phyloP scores from a whole-genome alignment of 1,284 basidiomycete genomes.

The Tremellales sp. region DNA sequence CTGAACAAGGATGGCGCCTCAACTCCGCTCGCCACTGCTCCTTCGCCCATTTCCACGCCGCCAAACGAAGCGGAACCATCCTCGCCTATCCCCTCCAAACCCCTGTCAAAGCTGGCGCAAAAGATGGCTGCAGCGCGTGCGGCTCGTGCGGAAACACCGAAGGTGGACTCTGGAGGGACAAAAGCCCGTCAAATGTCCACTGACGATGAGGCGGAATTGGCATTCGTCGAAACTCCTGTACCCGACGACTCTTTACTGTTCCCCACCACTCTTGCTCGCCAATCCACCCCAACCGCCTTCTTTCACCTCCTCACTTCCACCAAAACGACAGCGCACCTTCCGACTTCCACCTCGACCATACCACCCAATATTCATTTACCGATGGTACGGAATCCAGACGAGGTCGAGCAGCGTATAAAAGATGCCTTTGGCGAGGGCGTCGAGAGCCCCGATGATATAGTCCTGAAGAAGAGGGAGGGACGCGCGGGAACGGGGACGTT shows the following conservation, averaged over 20 bases:
- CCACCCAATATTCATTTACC: slow-evolving; percentile 30
- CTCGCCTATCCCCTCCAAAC: slow-evolving; percentile 38
- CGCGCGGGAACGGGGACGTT: slow-evolving; percentile 42
- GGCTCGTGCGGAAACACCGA: slow-evolving; percentile 23
- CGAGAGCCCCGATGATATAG: slow-evolving; percentile 55
- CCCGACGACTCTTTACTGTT: not conserved
- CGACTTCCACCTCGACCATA: slow-evolving; percentile 5
- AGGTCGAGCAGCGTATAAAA: slow-evolving; percentile 28
- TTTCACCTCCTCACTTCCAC: slow-evolving; percentile 42
- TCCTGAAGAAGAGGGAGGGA: slow-evolving; percentile 51
- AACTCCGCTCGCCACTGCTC: slow-evolving; percentile 4
- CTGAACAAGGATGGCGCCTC: slow-evolving; percentile 10
- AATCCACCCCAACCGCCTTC: slow-evolving; percentile 30
- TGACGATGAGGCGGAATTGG: slow-evolving; percentile 17
- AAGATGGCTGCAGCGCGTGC: slow-evolving; percentile 50
- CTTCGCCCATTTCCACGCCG: slow-evolving; percentile 7
- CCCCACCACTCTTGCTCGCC: slow-evolving; percentile 4
- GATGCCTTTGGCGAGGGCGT: slow-evolving; percentile 32
- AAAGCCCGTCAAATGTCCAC: slow-evolving; percentile 20
- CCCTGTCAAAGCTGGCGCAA: slow-evolving; percentile 55
- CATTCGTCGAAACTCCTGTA: not conserved
- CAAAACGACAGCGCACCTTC: slow-evolving; percentile 1
- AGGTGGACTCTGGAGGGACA: slow-evolving; percentile 6
- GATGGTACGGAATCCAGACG: slow-evolving; percentile 25
- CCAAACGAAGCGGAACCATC: slow-evolving; percentile 58